These are phyloP conservation scores for Fusarium nodosum DNA, from an alignment of 2,329 filamentous ascomycete genomes.

Conservation along the genomic window DNA sequence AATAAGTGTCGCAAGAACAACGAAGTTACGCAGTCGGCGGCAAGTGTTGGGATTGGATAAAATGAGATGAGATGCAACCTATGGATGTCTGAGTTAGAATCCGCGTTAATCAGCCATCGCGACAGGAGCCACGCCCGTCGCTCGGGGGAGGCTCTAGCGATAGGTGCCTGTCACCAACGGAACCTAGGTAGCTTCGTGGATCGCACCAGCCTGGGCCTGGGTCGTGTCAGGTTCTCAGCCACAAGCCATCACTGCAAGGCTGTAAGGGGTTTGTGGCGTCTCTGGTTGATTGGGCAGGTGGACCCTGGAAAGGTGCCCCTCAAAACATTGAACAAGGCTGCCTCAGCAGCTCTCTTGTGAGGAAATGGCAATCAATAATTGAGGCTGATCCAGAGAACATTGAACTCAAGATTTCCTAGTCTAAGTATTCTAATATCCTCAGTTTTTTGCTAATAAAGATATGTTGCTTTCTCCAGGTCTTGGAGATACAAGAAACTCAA, in stretches of 20 bases:
- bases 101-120: conserved; percentile 37
- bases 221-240: not conserved
- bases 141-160: conserved; percentile 34
- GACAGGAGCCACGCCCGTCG: conserved; percentile 21
- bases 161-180: conserved; percentile 21
- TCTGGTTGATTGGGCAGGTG: conserved; percentile 17
- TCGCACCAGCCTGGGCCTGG: not conserved
- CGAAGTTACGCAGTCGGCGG: conserved; percentile 10
- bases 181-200: conserved; percentile 13
- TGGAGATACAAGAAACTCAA: not conserved
- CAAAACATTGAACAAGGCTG: conserved; percentile 23
- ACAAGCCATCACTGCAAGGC: conserved; percentile 40
- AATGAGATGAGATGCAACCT: conserved; percentile 7
- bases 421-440: too few species aligned
- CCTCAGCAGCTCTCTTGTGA: not conserved
- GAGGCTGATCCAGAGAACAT: not conserved
- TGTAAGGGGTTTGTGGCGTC: conserved; percentile 35
- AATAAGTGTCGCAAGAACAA: not conserved
- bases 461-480: not conserved
- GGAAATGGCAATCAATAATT: not conserved
- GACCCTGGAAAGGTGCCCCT: conserved; percentile 24
- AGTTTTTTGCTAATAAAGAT: not conserved
- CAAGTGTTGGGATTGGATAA: conserved; percentile 5
- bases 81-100: conserved; percentile 8
- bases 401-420: too few species aligned